Conservation (phyloP, 495 filamentous ascomycete genomes). For the Cairneyella variabilis region DNA sequence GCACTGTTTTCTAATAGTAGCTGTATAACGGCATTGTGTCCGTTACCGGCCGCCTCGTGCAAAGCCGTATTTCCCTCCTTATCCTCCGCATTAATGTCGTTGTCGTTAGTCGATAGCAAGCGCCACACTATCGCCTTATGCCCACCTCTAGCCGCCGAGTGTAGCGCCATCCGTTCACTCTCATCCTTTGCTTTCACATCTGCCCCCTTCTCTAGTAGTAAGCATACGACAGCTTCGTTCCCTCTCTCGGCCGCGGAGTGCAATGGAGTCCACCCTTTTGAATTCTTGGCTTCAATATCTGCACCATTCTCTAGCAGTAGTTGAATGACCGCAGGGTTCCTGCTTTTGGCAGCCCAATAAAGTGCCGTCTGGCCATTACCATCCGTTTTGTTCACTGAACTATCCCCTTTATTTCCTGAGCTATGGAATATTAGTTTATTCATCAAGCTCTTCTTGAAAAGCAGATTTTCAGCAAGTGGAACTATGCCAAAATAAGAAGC, state of each 20-base stretch:
- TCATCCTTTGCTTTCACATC: too few species aligned
- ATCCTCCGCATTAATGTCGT: conserved; percentile 3
- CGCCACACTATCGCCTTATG: neutral
- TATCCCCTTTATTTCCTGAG: conserved; percentile 6
- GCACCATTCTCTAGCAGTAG: conserved; percentile 17
- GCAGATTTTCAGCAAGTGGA: conserved; percentile 10
- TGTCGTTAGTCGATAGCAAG: conserved; percentile 8
- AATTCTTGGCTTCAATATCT: conserved; percentile 1
- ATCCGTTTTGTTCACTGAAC: too few species aligned
- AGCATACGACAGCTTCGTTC: too few species aligned
- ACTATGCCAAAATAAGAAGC: conserved; percentile 34
- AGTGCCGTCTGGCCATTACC: conserved; percentile 1
- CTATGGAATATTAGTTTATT: conserved; percentile 1
- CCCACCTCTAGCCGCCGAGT: conserved; percentile 1
- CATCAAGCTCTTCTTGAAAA: conserved; percentile 5
- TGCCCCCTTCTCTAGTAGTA: too few species aligned
- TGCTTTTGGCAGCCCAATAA: neutral
- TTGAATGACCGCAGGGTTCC: conserved; percentile 9
- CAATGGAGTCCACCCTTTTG: too few species aligned
- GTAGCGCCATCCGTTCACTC: too few species aligned
- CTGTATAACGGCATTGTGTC: conserved; percentile 11
- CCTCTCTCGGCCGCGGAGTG: too few species aligned
- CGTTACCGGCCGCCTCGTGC: neutral
- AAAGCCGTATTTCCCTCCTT: neutral
- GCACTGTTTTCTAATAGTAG: conserved; percentile 16